Conservation (phyloP, 1,139 yeast species). For the Pichia sp. region DNA sequence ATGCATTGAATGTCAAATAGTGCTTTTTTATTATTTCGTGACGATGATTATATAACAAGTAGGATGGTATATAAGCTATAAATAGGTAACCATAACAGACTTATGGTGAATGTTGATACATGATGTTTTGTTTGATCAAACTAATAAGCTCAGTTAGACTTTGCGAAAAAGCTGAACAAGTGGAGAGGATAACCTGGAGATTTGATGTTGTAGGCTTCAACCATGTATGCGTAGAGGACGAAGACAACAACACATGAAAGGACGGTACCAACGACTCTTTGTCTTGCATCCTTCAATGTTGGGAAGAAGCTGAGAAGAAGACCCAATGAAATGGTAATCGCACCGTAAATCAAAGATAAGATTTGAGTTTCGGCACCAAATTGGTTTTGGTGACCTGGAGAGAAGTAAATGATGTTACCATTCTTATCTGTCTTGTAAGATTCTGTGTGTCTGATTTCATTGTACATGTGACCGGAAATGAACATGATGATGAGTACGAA, state of each 20-base stretch:
- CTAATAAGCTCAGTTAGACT: too few species aligned
- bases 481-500: conserved; percentile 66
- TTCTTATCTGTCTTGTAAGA: conserved; percentile 56
- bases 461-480: conserved; percentile 92
- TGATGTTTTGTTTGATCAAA: too few species aligned
- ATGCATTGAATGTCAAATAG: conserved; percentile 8
- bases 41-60: too few species aligned
- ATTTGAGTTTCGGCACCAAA: conserved; percentile 83
- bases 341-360: conserved; percentile 60
- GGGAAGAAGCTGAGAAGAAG: conserved; percentile 51
- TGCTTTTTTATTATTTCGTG: not conserved
- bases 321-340: conserved; percentile 49
- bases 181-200: conserved; percentile 61
- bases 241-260: conserved; percentile 42
- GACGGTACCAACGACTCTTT: conserved; percentile 44
- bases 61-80: too few species aligned
- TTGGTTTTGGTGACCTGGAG: conserved; percentile 69
- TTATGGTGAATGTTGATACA: too few species aligned
- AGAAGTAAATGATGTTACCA: conserved; percentile 62
- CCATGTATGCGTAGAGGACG: conserved; percentile 51
- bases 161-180: not conserved
- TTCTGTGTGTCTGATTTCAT: conserved; percentile 76
- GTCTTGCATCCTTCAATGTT: conserved; percentile 40
- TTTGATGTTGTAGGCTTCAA: conserved; percentile 56
- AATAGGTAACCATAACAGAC: too few species aligned